These are phyloP conservation scores for Alternaria atra DNA, from an alignment of 2,329 filamentous ascomycete genomes.

Conservation along the genomic window DNA sequence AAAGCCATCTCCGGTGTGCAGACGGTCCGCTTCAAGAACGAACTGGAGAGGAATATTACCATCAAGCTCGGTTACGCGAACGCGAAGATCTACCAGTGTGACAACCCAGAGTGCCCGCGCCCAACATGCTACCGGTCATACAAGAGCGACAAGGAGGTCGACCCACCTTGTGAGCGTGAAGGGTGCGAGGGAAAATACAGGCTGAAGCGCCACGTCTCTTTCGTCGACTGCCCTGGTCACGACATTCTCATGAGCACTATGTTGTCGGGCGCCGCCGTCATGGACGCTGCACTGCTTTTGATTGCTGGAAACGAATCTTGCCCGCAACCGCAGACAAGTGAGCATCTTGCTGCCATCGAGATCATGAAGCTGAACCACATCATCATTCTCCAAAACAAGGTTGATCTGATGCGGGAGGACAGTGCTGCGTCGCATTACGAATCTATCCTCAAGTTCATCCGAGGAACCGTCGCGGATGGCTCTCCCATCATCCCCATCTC, in stretches of 20 bases:
- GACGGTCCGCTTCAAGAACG: constrained; percentile 99
- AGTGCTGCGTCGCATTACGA: constrained; percentile 93
- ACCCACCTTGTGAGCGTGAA: constrained; percentile 93
- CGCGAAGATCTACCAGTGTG: constrained; percentile 99
- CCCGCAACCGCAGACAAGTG: constrained; percentile 97
- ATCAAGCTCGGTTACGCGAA: constrained; percentile 99
- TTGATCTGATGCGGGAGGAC: constrained; percentile 97
- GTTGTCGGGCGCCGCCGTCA: constrained; percentile 98
- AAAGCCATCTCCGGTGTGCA: constrained; percentile 99
- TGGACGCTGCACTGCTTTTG: constrained; percentile 95
- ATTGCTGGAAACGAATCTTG: constrained; percentile 99
- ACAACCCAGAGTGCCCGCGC: constrained; percentile 87
- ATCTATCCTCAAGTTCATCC: constrained; percentile 97
- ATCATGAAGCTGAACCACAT: constrained; percentile 99
- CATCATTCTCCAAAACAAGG: constrained; percentile 99
- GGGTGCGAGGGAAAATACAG: constrained; percentile 89
- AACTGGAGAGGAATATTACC: constrained; percentile 98
- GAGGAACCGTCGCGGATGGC: constrained; percentile 94
- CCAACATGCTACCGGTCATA: constrained; percentile 96
- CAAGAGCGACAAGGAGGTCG: constrained; percentile 99
- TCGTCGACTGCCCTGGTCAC: constrained; percentile 99
- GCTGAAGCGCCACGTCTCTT: constrained; percentile 74
- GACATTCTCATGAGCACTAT: constrained; percentile 99
- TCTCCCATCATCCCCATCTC: constrained; percentile 96
- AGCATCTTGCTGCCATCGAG: constrained; percentile 98